Percentiles rank a stretch among this genome's conserved stretches.
Conservation (phyloP, 768 basidiomycete genomes). For the Xanthoconium purpureum region DNA sequence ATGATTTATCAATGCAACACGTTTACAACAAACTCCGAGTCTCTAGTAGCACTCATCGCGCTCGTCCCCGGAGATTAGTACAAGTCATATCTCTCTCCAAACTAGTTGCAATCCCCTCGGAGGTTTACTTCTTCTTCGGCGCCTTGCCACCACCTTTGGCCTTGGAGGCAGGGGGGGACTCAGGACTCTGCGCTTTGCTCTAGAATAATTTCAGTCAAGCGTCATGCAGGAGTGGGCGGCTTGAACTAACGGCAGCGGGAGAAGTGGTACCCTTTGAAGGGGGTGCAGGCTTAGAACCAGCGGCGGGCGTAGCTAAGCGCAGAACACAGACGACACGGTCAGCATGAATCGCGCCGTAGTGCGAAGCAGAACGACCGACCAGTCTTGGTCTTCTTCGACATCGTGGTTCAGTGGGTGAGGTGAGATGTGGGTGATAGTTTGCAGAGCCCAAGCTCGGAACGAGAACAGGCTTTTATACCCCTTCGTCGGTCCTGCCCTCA, state of each 20-base stretch:
- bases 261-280: slow-evolving; percentile 21
- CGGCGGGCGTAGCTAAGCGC: slow-evolving; percentile 12
- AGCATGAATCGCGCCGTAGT: slow-evolving; percentile 1
- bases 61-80: neutral
- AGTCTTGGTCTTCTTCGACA: slow-evolving; percentile 29
- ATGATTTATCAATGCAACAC: neutral
- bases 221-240: neutral
- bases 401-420: slow-evolving; percentile 10
- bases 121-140: slow-evolving; percentile 31
- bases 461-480: slow-evolving; percentile 21
- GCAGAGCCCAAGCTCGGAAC: neutral
- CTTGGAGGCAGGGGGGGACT: slow-evolving; percentile 30
- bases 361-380: slow-evolving; percentile 19
- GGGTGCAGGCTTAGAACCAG: slow-evolving; percentile 14
- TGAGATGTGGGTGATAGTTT: neutral
- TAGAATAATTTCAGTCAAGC: slow-evolving; percentile 4
- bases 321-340: slow-evolving; percentile 9
- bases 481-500: slow-evolving; percentile 29
- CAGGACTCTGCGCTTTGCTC: slow-evolving; percentile 24
- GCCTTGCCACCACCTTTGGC: slow-evolving; percentile 24
- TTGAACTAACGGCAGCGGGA: slow-evolving; percentile 17
- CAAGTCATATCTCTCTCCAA: no score
- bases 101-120: neutral
- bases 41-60: neutral
- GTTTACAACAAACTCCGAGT: slow-evolving; percentile 10